Evolutionary conservation across 2,329 filamentous ascomycete species (phyloP), one percentile per base, ranked within the genome.

Genomic region (Diaporthe ilicicola): DNA sequence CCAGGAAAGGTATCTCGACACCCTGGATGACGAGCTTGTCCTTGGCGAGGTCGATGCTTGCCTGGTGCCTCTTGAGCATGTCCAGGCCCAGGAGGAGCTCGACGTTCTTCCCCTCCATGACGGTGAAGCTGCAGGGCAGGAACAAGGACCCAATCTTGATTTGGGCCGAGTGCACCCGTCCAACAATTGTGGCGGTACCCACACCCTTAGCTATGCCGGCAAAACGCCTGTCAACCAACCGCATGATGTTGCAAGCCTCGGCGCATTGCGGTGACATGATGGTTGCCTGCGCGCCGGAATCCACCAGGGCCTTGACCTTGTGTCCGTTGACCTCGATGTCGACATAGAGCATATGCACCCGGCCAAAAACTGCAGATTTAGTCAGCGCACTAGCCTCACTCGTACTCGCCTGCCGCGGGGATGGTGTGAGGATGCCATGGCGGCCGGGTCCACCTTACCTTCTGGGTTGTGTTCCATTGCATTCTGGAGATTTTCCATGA

Each of bases 71-170:
- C 84, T 97, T 98, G 73, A 99, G 87, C 94, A 99, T 99, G 81
- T 99, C 96, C 51, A 99, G 85, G 4, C 96, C 96, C 15, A 99
- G 89, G 2, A 99, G 88, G 22, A 99, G 86, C 79, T 98, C 96
- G 29, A 99, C 96, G 66, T 94, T 91, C 82, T 98, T 99, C 74
- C 96, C 96, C 83, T 99, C 96, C 96, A 99, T 99, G 78, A 99
- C 96, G 3, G 96, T 99, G 81, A 99, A 99, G 72, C 94, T 96
- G 83, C 95, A 98, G 3, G 95, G 92, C 76, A 99, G 86, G 79
- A 94, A 94, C 73, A 95, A 89, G 51, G 88, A 90, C 67, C 95
- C 96, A 75, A 99, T 96, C 81, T 94, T 95, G 81, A 99, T 97
- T 81, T 95, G 94, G 12, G 96, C 96, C 27, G 94, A 94, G 81